Evolutionary conservation across 2,329 filamentous ascomycete genomes (phyloP), one percentile per base, ranked within the genome.

Genomic region (Pseudogymnoascus sp.): DNA sequence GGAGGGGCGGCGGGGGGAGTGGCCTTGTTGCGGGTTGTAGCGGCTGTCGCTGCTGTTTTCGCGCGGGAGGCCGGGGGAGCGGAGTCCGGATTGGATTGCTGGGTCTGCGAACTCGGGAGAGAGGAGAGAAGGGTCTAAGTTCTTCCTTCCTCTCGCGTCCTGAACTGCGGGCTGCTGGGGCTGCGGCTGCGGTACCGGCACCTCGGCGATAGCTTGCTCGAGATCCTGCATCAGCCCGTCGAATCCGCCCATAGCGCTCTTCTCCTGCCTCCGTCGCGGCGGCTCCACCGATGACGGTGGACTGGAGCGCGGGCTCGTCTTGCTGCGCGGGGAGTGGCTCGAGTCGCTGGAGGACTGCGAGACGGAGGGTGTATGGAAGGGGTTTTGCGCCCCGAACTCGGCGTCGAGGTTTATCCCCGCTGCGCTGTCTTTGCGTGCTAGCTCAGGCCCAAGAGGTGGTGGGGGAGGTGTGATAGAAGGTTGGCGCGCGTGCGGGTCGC

Each of bases 331-430:
- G 62, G 84, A 88, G 40, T 79, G 82, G 0, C 79, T 81, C 1
- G 87, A 90, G 50, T 81, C 80, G 16, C 82, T 84, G 0, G 88
- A 90, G 0, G 85, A 86, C 25, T 82, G 80, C 1, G 87, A 91
- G 65, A 83, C 81, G 1, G 85, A 84, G 0, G 84, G 77, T 3
- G 82, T 80, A 68, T 90, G 86, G 68, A 88, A 87, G 0, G 84
- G 82, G 68, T 88, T 88, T 35, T 82, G 80, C 23, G 78, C 73
- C 10, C 84, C 84, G 67, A 87, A 87, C 64, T 86, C 84, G 33
- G 78, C 79, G 1, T 80, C 82, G 6, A 86, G 75, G 68, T 87
- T 83, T 44, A 86, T 61, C 44, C 69, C 67, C n/a, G 61, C 50
- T 21, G 21, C 21, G 18, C 42, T 47, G 1, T 25, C 42, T 14